These are phyloP conservation scores for Panellus pusillus DNA, from an alignment of 768 basidiomycete genomes.

Conservation along the genomic window DNA sequence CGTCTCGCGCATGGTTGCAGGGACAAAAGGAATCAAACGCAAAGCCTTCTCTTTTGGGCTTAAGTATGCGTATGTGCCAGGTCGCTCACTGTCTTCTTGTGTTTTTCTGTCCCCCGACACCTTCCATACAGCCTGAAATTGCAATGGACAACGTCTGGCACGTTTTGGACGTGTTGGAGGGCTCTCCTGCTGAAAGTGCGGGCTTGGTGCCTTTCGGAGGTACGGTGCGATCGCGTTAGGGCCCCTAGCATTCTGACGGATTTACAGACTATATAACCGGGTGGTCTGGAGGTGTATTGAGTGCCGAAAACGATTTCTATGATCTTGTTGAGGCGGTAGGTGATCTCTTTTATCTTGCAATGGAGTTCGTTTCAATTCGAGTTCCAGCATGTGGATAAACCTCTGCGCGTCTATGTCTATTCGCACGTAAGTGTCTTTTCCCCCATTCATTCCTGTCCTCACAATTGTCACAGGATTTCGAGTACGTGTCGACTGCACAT, in stretches of 20 bases:
- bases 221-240: slow-evolving; percentile 30
- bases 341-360: slow-evolving; percentile 5
- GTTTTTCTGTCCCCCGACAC: neutral
- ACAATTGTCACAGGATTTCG: slow-evolving; percentile 15
- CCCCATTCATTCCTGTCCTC: slow-evolving; percentile 6
- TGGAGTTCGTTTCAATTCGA: slow-evolving; percentile 1
- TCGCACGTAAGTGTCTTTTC: slow-evolving; percentile 83
- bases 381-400: slow-evolving; percentile 86
- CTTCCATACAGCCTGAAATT: slow-evolving; percentile 53
- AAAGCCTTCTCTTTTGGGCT: slow-evolving; percentile 89
- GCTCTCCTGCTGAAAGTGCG: slow-evolving; percentile 93
- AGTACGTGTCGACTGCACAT: slow-evolving; percentile 3
- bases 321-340: slow-evolving; percentile 89
- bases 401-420: slow-evolving; percentile 92
- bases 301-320: slow-evolving; percentile 94
- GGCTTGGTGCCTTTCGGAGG: slow-evolving; percentile 90
- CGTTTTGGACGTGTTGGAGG: slow-evolving; percentile 94
- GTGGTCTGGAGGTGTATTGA: slow-evolving; percentile 92
- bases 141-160: slow-evolving; percentile 97
- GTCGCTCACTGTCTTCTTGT: neutral
- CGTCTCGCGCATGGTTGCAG: slow-evolving; percentile 83
- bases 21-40: slow-evolving; percentile 40
- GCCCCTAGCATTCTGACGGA: slow-evolving; percentile 14
- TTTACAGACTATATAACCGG: slow-evolving; percentile 70
- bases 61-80: slow-evolving; percentile 91